Evolutionary conservation across 2,329 filamentous ascomycete genomes (phyloP).

Genomic region (Colletotrichum costaricense): DNA sequence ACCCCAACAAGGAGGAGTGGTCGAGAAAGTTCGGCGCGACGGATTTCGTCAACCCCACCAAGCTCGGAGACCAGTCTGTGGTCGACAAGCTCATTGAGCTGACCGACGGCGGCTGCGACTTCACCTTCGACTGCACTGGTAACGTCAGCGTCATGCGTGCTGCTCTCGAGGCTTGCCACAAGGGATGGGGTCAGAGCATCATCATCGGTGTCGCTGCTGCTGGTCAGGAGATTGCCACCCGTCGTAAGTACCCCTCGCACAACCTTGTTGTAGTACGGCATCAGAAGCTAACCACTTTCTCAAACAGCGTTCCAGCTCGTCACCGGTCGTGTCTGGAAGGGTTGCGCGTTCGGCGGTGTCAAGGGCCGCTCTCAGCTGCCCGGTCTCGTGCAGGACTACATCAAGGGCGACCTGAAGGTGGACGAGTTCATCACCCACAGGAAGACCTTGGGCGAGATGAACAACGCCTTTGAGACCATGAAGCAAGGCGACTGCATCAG

Average conservation of each 20-base stretch:
- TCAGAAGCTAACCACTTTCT: neutral
- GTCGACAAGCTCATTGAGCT: conserved; percentile 95
- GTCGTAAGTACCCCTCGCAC: conserved; percentile 73
- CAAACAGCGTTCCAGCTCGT: conserved; percentile 93
- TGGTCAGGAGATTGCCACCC: conserved; percentile 93
- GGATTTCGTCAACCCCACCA: conserved; percentile 93
- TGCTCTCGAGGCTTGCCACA: conserved; percentile 97
- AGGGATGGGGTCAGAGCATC: conserved; percentile 98
- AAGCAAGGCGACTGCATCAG: conserved; percentile 97
- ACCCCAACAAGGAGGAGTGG: conserved; percentile 93
- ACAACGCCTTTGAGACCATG: conserved; percentile 92
- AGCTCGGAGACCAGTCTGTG: conserved; percentile 82
- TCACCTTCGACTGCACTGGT: conserved; percentile 99
- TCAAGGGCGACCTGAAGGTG: conserved; percentile 91
- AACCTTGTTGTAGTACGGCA: neutral
- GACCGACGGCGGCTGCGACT: conserved; percentile 98
- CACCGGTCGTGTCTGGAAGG: conserved; percentile 97
- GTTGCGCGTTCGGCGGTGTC: conserved; percentile 97
- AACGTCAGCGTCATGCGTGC: conserved; percentile 97
- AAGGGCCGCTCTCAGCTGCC: conserved; percentile 96
- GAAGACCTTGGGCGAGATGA: conserved; percentile 84
- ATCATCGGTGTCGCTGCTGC: conserved; percentile 97
- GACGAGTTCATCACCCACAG: conserved; percentile 99
- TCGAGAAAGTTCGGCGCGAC: conserved; percentile 94
- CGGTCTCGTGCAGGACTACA: conserved; percentile 88